These are phyloP conservation scores for Suillus weaverae DNA, from an alignment of 768 basidiomycete species.

Conservation along the genomic window DNA sequence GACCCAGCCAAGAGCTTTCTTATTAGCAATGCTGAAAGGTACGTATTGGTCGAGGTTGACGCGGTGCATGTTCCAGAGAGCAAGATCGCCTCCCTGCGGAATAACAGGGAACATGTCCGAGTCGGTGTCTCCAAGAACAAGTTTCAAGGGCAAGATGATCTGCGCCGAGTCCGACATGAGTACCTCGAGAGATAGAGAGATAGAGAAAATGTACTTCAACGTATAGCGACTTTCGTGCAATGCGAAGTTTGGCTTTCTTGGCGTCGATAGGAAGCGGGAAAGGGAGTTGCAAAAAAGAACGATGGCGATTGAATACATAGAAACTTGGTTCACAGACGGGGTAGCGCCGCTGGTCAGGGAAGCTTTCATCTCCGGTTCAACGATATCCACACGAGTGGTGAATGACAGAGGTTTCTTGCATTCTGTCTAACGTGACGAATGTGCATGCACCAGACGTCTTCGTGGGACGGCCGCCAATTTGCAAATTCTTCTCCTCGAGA, in stretches of 20 bases:
- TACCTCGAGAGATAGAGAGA: background rate
- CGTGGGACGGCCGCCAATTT: background rate
- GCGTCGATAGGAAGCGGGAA: no score
- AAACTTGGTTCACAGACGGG: no score
- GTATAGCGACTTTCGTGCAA: no score
- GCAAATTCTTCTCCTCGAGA: conserved; percentile 20
- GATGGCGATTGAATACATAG: no score
- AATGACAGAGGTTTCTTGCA: conserved; percentile 6
- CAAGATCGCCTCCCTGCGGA: conserved; percentile 12
- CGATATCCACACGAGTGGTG: no score
- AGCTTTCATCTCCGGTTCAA: no score
- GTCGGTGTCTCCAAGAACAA: conserved; percentile 14
- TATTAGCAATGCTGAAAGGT: conserved; percentile 23
- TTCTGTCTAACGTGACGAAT: conserved; percentile 17
- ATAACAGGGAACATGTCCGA: conserved; percentile 31
- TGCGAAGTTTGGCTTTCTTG: no score
- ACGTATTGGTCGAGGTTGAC: conserved; percentile 39
- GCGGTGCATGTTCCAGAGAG: conserved; percentile 40
- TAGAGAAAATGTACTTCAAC: conserved; percentile 30
- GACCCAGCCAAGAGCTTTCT: conserved; percentile 30
- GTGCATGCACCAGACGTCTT: background rate
- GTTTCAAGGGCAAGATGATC: conserved; percentile 22
- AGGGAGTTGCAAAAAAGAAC: no score
- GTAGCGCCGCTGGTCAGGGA: no score
- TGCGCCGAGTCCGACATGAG: background rate